Evolutionary conservation across 2,329 filamentous ascomycete species (phyloP), one percentile per base, ranked within the genome.

Genomic region (Aureobasidium namibiae): DNA sequence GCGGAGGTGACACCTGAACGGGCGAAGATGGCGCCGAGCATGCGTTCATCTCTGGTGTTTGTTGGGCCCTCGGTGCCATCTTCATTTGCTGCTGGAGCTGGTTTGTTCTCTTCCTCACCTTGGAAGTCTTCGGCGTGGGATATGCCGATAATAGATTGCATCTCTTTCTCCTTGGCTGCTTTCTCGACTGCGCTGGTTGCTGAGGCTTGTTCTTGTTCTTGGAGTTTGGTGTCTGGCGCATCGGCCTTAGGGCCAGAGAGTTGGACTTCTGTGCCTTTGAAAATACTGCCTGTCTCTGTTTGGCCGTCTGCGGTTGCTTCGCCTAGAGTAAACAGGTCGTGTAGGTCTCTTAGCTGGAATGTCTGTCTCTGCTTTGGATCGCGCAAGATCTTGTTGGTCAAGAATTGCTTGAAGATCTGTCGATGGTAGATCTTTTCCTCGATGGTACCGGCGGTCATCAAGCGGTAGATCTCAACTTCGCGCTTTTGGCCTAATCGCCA

Each of bases 381-480:
- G 66, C 89, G 92, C 53, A 99, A 74, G 7, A 99, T 92, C 72
- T 97, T 97, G 75, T 97, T 96, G 3, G 91, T 94, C 62, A 99
- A 80, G 69, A 97, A 96, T 67, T 97, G 92, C 73, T 99, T 99
- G 79, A 95, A 99, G 53, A 99, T 94, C 69, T 99, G 94, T 16
- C 95, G 88, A 72, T 99, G 92, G 63, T 97, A 99, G 31, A 99
- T 99, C 76, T 99, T 99, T 73, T 99, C 94, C 70, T 99, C 94
- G 24, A 99, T 99, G 0, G 95, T 99, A 1, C 94, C 94, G 5
- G 92, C 90, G 4, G 90, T 96, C 89, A 99, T 95, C n/a, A 99
- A 80, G 36, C 95, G 88, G 71, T 96, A 99, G 23, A 99, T 96
- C 4, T 90, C 92, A 29, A 99, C 94, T 49, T 96, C 90, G 57